Evolutionary conservation across 1,139 yeast species (phyloP), one percentile per base, ranked within the genome.

Genomic region (Zygosaccharomyces sapae): DNA sequence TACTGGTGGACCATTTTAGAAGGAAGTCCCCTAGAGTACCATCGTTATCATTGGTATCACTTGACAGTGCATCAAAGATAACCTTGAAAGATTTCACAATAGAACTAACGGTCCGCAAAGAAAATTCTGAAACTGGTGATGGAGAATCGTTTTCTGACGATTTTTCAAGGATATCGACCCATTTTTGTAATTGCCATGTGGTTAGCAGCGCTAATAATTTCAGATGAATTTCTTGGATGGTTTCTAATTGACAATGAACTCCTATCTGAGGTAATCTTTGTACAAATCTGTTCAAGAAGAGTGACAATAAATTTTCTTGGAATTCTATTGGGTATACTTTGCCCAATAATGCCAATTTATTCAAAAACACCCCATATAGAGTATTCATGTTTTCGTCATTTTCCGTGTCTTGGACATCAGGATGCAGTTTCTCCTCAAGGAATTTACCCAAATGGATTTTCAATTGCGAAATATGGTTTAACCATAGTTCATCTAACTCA

Each of bases 131-230:
- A 7, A 43, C 40, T 34, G 47, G 52, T 2, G 46, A 35, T 3
- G 33, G 27, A 5, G 35, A 30, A 2, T 38, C 35, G 4, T 27
- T 44, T 25, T 49, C 44, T n/a, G 44, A 12, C 5, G 53, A 33
- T n/a, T 47, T 51, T 33, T 52, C 47, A 7, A 61, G 41, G 19
- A 59, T 53, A 6, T 55, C 56, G 4, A 52, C 47, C 66, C 66
- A 62, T 36, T 55, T 54, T 33, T 61, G 58, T 38, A 63, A 42
- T 39, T 57, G 55, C 65, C 68, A 61, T 8, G 63, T 52, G 5
- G 55, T 55, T 7, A 59, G 33, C 19, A 62, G 41, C 2, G 61
- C 55, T 22, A 64, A 51, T 25, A 63, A 30, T 41, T 55, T 64
- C 42, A 65, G 59, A 44, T 59, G 51, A 13, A 63, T 46, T 20